Conservation (phyloP, 352 stramenopile genomes). For the Stephanocyclus meneghinianus region DNA sequence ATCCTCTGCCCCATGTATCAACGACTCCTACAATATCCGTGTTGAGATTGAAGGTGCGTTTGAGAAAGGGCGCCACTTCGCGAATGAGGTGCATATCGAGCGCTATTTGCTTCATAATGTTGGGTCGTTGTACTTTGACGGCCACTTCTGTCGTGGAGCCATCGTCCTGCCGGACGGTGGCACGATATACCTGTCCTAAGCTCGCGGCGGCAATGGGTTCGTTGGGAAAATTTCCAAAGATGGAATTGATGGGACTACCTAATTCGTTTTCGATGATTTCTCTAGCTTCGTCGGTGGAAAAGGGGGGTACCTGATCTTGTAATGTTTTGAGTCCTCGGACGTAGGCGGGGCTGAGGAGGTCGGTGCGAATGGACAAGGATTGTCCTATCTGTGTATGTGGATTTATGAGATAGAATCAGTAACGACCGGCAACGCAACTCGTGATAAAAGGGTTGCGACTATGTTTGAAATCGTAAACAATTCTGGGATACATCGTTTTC, state of each 20-base stretch:
- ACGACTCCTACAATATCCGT: conserved; percentile 73
- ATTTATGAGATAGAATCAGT: conserved; percentile 28
- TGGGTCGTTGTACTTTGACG: conserved; percentile 83
- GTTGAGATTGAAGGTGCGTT: conserved; percentile 69
- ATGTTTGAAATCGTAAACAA: no score
- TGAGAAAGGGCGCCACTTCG: conserved; percentile 60
- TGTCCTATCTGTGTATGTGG: conserved; percentile 71
- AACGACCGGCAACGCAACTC: no score
- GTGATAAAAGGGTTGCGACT: no score
- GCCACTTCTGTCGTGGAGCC: conserved; percentile 64
- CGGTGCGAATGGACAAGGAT: conserved; percentile 83
- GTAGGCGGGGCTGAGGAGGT: conserved; percentile 83
- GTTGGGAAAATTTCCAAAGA: conserved; percentile 53
- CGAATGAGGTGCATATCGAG: conserved; percentile 84
- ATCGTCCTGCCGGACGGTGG: conserved; percentile 61
- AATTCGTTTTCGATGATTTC: conserved; percentile 85
- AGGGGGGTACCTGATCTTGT: conserved; percentile 85
- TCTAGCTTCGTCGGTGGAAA: conserved; percentile 72
- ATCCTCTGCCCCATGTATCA: conserved; percentile 78
- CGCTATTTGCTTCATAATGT: conserved; percentile 82
- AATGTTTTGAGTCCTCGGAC: conserved; percentile 80
- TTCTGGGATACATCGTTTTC: no score
- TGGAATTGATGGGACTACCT: conserved; percentile 50
- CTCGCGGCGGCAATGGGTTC: conserved; percentile 71
- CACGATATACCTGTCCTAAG: conserved; percentile 35